Conservation (phyloP, 2,329 filamentous ascomycete species). For the Stemphylium beticola region DNA sequence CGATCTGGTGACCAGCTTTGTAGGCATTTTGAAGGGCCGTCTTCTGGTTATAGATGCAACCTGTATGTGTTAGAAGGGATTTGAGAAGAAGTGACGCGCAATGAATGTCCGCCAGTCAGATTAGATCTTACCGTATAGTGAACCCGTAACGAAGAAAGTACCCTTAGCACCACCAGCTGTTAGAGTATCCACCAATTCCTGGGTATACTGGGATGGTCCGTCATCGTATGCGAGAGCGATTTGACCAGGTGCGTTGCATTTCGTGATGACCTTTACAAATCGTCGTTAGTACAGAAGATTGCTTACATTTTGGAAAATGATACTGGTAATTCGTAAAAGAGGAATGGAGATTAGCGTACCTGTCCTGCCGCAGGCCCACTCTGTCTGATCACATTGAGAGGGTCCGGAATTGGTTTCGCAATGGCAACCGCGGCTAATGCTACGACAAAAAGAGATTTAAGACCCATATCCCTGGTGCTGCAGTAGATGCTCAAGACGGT, state of each 20-base stretch:
- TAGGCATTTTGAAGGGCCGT: slow-evolving; percentile 40
- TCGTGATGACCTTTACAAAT: slow-evolving; percentile 31
- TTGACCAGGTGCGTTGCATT: slow-evolving; percentile 35
- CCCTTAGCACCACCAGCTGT: slow-evolving; percentile 41
- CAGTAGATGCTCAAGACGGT: background rate
- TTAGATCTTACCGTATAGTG: slow-evolving; percentile 29
- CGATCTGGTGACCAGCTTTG: slow-evolving; percentile 46
- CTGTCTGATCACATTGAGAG: slow-evolving; percentile 34
- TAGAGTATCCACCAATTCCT: slow-evolving; percentile 41
- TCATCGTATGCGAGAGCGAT: slow-evolving; percentile 47
- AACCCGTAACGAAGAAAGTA: slow-evolving; percentile 44
- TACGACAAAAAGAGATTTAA: slow-evolving; percentile 30
- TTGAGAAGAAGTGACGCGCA: too few species aligned
- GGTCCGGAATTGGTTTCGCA: slow-evolving; percentile 33
- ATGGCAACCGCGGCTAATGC: slow-evolving; percentile 27
- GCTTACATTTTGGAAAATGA: background rate
- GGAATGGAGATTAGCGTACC: slow-evolving; percentile 2
- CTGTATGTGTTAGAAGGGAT: background rate
- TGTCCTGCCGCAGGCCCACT: slow-evolving; percentile 37
- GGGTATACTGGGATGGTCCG: slow-evolving; percentile 45
- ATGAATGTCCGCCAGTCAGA: too few species aligned
- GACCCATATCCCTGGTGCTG: slow-evolving; percentile 24
- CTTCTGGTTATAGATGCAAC: slow-evolving; percentile 44
- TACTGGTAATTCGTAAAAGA: background rate
- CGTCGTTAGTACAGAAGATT: background rate